Base-by-base conservation (phyloP, 352 stramenopile species). In the Phytophthora sojae region DNA sequence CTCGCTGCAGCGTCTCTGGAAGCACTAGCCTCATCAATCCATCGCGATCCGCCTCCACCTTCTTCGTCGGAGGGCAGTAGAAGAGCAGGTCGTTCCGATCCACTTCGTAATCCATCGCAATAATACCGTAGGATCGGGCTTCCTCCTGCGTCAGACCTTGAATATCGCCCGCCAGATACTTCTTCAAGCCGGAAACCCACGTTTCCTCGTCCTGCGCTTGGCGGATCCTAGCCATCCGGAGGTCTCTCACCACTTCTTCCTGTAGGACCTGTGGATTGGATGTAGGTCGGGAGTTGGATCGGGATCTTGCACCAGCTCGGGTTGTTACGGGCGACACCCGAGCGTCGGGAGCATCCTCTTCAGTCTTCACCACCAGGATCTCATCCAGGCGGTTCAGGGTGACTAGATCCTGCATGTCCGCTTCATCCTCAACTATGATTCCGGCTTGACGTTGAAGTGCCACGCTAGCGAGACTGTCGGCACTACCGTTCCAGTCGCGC, bases 401-500 rank as follows among this genome's bases (percentile, higher is more conserved):
- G 15, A 54, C 11, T 17, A 67, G 37, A 54, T 67, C 50, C 14
- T 60, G 11, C 0, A 7, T 2, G 5, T 67, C 60, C n/a, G 23
- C 35, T n/a, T 54, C 60, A 2, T 30, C 14, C 3, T 19, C 29
- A 30, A 64, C 25, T 4, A 47, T n/a, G 4, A 23, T 32, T 2
- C 57, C 44, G 26, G 6, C 57, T 11, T 64, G 25, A 0, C 57
- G 26, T 14, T 64, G 57, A 6, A 64, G 15, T 6, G 49, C 60
- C 11, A 21, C 6, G 12, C 60, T 67, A 1, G 50, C 50, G 2
- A 67, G 21, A 4, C 49, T 26, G 30, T 67, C 50, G 11, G 32
- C 47, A 59, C 49, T 57, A 3, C 44, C 26, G 6, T 67, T 67
- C 61, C 51, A 61, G 7, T 61, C 51, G 21, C 61, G 14, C 25